Percentiles rank a stretch among this genome's conserved stretches.
phyloP scores from a whole-genome alignment of 2,329 filamentous ascomycete species.

The Lachnellula suecica region DNA sequence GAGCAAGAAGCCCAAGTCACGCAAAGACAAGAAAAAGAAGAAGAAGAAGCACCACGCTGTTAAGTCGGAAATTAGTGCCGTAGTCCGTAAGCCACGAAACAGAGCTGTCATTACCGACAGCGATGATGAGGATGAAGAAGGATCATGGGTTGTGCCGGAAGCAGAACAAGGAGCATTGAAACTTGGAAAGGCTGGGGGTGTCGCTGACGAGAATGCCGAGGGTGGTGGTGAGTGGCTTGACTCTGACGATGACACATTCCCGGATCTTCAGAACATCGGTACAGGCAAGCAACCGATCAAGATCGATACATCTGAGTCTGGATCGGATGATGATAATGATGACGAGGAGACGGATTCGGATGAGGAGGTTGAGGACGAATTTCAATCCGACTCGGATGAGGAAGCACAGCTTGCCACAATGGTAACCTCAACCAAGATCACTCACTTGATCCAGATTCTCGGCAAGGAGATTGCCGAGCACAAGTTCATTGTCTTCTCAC shows the following conservation, averaged over 20 bases:
- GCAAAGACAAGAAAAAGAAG: slow-evolving; percentile 40
- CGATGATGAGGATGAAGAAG: slow-evolving; percentile 68
- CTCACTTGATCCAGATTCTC: slow-evolving; percentile 78
- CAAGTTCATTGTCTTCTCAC: slow-evolving; percentile 98
- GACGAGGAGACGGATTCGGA: slow-evolving; percentile 24
- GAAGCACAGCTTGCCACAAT: slow-evolving; percentile 49
- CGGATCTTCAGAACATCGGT: slow-evolving; percentile 34
- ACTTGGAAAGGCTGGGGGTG: slow-evolving; percentile 78
- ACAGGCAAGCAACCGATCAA: slow-evolving; percentile 27
- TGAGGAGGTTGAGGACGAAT: slow-evolving; percentile 33
- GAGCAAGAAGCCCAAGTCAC: slow-evolving; percentile 41
- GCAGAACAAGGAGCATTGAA: slow-evolving; percentile 57
- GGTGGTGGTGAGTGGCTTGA: slow-evolving; percentile 79
- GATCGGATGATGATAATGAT: slow-evolving; percentile 26
- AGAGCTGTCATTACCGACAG: slow-evolving; percentile 63
- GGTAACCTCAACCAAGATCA: slow-evolving; percentile 85
- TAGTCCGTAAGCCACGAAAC: slow-evolving; percentile 50
- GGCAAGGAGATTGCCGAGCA: slow-evolving; percentile 74
- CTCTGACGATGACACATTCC: slow-evolving; percentile 51
- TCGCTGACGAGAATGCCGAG: slow-evolving; percentile 85
- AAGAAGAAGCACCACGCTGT: slow-evolving; percentile 31
- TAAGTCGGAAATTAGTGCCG: slow-evolving; percentile 30
- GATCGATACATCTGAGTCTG: slow-evolving; percentile 30
- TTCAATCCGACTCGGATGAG: slow-evolving; percentile 35
- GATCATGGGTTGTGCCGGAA: slow-evolving; percentile 77